A percentile compares a stretch with the other conserved stretches of the same genome.
Conservation (phyloP, 2,329 filamentous ascomycete genomes). For the Cladosporium velox region DNA sequence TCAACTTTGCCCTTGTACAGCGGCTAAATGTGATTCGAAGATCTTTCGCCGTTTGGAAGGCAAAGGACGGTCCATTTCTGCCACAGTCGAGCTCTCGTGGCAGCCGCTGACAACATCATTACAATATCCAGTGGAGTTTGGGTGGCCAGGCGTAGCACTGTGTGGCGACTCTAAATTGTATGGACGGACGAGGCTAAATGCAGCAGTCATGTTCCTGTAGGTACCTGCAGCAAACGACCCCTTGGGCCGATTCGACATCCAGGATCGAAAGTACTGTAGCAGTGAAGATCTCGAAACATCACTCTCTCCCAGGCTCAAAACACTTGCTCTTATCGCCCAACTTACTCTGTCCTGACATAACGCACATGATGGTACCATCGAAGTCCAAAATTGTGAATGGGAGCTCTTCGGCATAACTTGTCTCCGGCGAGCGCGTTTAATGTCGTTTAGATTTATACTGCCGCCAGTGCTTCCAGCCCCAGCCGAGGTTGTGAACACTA, state of each 20-base stretch:
- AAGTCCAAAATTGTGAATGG: not conserved
- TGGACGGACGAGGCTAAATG: slow-evolving; percentile 3
- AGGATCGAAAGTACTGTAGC: not conserved
- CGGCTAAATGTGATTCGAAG: slow-evolving; percentile 15
- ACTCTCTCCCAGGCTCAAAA: not conserved
- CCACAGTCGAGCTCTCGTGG: not conserved
- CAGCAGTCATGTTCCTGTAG: not conserved
- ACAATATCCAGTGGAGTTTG: not conserved
- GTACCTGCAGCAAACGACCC: slow-evolving; percentile 9
- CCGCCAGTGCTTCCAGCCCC: not conserved
- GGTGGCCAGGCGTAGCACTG: not conserved
- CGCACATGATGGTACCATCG: not conserved
- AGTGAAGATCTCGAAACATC: not conserved
- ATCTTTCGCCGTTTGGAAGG: not conserved
- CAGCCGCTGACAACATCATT: slow-evolving; percentile 3
- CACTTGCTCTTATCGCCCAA: not conserved
- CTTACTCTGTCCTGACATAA: not conserved
- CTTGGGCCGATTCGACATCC: not conserved
- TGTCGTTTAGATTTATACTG: not conserved
- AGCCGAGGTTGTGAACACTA: slow-evolving; percentile 7
- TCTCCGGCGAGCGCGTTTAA: not conserved
- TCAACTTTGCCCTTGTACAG: not conserved
- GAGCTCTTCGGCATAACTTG: not conserved
- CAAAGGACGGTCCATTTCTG: not conserved
- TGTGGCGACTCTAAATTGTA: not conserved